These are phyloP conservation scores for Trichophyton equinum DNA, from an alignment of 2,329 filamentous ascomycete species.

Conservation along the genomic window DNA sequence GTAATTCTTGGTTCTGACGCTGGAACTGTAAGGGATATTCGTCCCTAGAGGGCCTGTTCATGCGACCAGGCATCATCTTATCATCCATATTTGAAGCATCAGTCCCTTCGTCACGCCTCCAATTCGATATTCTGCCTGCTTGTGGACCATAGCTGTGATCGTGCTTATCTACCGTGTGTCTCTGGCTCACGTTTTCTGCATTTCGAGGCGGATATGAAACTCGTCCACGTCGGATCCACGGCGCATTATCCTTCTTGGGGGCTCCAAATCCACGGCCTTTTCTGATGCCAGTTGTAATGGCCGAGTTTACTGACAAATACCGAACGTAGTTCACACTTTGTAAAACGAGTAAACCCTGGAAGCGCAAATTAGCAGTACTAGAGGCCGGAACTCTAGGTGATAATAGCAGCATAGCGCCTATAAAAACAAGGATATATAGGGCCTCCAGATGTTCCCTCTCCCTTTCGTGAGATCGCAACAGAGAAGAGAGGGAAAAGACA, in stretches of 20 bases:
- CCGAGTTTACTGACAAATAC: constrained; percentile 50
- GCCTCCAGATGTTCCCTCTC: neutral
- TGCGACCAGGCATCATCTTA: neutral
- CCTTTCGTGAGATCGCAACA: neutral
- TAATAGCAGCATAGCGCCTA: neutral
- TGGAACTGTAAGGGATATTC: no score
- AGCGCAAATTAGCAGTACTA: neutral
- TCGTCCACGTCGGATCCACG: neutral
- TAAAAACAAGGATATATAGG: neutral
- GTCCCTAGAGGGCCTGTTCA: neutral
- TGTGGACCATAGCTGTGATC: neutral
- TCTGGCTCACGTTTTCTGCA: neutral
- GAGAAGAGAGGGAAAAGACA: neutral
- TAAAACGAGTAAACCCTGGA: neutral
- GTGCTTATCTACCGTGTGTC: neutral
- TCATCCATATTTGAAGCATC: neutral
- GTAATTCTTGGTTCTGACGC: neutral
- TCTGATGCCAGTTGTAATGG: constrained; percentile 56
- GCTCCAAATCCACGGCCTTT: constrained; percentile 15
- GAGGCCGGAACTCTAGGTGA: neutral
- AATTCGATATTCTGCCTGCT: neutral
- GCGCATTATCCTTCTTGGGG: neutral
- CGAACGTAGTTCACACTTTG: constrained; percentile 18
- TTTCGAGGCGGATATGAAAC: neutral
- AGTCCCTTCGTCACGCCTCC: neutral